Percentiles rank a stretch among this genome's conserved stretches.
phyloP scores from a whole-genome alignment of 23 red algal species.

The Gracilaria gracilis region DNA sequence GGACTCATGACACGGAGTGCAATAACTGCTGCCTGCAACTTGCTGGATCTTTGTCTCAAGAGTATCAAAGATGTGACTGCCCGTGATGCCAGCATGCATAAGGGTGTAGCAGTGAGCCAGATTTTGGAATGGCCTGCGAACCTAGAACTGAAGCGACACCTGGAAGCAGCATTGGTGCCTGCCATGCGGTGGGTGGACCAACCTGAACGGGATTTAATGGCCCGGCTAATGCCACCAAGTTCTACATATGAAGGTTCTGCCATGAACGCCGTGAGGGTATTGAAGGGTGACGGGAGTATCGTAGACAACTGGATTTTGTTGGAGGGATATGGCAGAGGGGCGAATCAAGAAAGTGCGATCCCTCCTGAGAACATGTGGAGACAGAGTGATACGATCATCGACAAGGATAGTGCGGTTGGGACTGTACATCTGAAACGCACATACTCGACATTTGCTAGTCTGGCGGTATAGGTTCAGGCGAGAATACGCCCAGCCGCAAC shows the following conservation, averaged over 20 bases:
- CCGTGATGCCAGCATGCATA: neutral
- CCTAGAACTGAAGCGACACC: conserved; percentile 14
- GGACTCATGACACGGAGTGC: conserved; percentile 33
- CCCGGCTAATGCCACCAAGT: neutral
- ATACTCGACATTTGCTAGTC: conserved; percentile 69
- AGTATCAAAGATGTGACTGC: conserved; percentile 15
- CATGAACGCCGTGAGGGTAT: conserved; percentile 18
- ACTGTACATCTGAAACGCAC: conserved; percentile 63
- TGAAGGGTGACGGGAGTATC: conserved; percentile 38
- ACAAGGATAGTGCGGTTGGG: conserved; percentile 21
- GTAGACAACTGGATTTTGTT: conserved; percentile 78
- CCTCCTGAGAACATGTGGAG: conserved; percentile 35
- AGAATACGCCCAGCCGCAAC: neutral
- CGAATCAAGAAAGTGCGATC: conserved; percentile 51
- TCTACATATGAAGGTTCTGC: neutral
- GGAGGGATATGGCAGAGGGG: conserved; percentile 71
- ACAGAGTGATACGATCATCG: conserved; percentile 31
- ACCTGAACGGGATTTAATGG: conserved; percentile 20
- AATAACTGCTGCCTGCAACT: conserved; percentile 17
- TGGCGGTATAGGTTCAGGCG: conserved; percentile 30
- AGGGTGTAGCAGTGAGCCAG: conserved; percentile 31
- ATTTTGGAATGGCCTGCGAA: conserved; percentile 28
- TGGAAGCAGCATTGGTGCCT: conserved; percentile 34
- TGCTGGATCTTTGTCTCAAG: conserved; percentile 53
- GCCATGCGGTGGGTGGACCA: conserved; percentile 56